Evolutionary conservation across 192 early-diverging fungal species (phyloP).

Genomic region (Linnemannia exigua): DNA sequence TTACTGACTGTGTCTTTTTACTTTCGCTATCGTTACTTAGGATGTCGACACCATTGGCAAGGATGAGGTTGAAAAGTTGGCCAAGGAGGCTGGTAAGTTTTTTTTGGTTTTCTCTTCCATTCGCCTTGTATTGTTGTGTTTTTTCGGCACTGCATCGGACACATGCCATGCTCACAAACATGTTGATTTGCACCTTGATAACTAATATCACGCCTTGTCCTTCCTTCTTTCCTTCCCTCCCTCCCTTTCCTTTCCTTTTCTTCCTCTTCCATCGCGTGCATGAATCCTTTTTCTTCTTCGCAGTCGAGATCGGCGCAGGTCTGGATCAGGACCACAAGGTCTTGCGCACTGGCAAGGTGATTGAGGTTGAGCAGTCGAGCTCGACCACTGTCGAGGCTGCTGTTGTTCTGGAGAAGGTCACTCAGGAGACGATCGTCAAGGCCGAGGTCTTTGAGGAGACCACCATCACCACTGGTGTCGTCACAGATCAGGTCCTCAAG

Average conservation of each 20-base stretch:
- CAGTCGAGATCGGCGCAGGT: slow-evolving; percentile 21
- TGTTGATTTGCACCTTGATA: neutral
- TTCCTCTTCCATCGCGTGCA: neutral
- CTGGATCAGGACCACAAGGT: slow-evolving; percentile 40
- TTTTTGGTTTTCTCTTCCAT: neutral
- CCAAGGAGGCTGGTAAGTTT: slow-evolving; percentile 40
- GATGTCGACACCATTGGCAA: slow-evolving; percentile 24
- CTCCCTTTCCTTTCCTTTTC: neutral
- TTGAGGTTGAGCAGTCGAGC: slow-evolving; percentile 5
- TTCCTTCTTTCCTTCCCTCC: neutral
- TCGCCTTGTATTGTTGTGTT: neutral
- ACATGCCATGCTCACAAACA: neutral
- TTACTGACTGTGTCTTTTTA: neutral
- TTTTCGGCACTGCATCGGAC: neutral
- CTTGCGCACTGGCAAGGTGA: slow-evolving; percentile 45
- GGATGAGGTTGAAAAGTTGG: slow-evolving; percentile 28
- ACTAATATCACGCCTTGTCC: neutral
- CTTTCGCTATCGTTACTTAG: neutral
- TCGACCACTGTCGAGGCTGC: neutral
- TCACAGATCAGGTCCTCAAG: neutral
- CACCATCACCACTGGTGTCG: neutral
- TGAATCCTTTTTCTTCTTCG: neutral
- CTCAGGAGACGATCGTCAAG: slow-evolving; percentile 29
- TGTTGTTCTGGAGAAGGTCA: neutral
- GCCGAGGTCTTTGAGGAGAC: slow-evolving; percentile 21